phyloP scores from a whole-genome alignment of 164 flowering plant genomes.

The Saururus chinensis region DNA sequence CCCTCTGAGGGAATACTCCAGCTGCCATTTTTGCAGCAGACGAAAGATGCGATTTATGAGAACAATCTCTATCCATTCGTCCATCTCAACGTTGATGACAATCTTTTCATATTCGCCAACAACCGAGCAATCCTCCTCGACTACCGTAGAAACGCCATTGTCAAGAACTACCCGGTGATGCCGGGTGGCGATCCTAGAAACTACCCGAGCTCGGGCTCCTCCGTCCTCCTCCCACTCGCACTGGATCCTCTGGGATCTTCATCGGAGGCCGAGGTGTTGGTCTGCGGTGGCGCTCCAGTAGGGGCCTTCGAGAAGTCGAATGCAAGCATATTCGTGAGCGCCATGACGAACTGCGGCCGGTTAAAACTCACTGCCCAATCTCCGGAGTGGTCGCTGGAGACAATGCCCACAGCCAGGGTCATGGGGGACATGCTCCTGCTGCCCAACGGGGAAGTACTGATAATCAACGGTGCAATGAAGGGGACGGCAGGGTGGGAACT shows the following conservation, averaged over 20 bases:
- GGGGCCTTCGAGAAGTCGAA: slow-evolving; percentile 19
- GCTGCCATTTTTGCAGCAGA: slow-evolving; percentile 16
- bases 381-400: slow-evolving; percentile 45
- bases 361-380: slow-evolving; percentile 31
- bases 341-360: slow-evolving; percentile 36
- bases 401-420: slow-evolving; percentile 39
- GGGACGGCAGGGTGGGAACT: slow-evolving; percentile 50
- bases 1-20: not conserved
- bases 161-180: slow-evolving; percentile 24
- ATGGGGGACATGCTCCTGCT: slow-evolving; percentile 56
- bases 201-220: slow-evolving; percentile 46
- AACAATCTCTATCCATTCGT: slow-evolving; percentile 47
- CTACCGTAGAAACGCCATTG: slow-evolving; percentile 18
- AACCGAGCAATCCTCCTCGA: slow-evolving; percentile 29
- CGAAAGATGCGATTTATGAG: slow-evolving; percentile 17
- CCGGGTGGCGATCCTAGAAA: slow-evolving; percentile 30
- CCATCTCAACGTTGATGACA: slow-evolving; percentile 32
- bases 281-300: slow-evolving; percentile 50
- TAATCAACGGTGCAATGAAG: slow-evolving; percentile 35
- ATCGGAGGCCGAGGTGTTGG: slow-evolving; percentile 30
- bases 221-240: slow-evolving; percentile 32
- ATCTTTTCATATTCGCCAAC: slow-evolving; percentile 37
- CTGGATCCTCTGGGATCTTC: slow-evolving; percentile 3
- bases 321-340: slow-evolving; percentile 13
- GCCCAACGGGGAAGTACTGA: slow-evolving; percentile 37